Percentiles rank a stretch among this genome's conserved stretches.
Conservation (phyloP, 345 rosid genomes). For the Combretum micranthum region DNA sequence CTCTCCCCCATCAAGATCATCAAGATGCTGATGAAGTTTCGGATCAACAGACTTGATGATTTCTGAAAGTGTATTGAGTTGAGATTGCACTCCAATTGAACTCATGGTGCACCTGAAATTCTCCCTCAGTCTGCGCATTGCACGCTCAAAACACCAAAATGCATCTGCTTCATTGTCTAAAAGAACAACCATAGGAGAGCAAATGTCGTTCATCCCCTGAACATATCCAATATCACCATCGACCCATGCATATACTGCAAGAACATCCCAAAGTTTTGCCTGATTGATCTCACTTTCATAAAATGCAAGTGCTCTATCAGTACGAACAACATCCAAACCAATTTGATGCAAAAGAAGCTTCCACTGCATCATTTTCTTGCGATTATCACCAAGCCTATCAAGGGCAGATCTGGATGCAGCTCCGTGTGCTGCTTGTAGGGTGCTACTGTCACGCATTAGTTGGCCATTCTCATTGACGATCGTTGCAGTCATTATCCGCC, state of each 20-base stretch:
- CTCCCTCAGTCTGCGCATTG: constrained; percentile 87
- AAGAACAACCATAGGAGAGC: constrained; percentile 91
- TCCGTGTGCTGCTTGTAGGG: constrained; percentile 16
- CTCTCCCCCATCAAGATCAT: constrained; percentile 88
- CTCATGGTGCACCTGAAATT: constrained; percentile 66
- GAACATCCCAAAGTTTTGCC: constrained; percentile 85
- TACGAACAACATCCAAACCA: constrained; percentile 93
- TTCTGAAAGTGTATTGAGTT: constrained; percentile 74
- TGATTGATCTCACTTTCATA: constrained; percentile 63
- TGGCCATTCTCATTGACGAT: constrained; percentile 58
- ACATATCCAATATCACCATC: constrained; percentile 89
- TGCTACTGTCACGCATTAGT: constrained; percentile 30
- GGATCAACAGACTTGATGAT: constrained; percentile 82
- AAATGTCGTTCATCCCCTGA: constrained; percentile 96
- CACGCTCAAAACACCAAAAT: constrained; percentile 93
- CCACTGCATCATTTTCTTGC: constrained; percentile 72
- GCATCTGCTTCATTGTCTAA: constrained; percentile 91
- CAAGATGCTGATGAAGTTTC: constrained; percentile 90
- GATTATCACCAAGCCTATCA: constrained; percentile 5
- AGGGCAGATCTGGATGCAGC: constrained; percentile 19
- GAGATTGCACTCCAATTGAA: constrained; percentile 88
- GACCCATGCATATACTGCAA: constrained; percentile 79
- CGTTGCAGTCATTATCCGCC: constrained; percentile 53
- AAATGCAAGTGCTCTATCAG: constrained; percentile 73
- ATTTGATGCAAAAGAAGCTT: constrained; percentile 79